Conservation (phyloP, 192 early-diverging fungal species). For the Coemansia sp. region DNA sequence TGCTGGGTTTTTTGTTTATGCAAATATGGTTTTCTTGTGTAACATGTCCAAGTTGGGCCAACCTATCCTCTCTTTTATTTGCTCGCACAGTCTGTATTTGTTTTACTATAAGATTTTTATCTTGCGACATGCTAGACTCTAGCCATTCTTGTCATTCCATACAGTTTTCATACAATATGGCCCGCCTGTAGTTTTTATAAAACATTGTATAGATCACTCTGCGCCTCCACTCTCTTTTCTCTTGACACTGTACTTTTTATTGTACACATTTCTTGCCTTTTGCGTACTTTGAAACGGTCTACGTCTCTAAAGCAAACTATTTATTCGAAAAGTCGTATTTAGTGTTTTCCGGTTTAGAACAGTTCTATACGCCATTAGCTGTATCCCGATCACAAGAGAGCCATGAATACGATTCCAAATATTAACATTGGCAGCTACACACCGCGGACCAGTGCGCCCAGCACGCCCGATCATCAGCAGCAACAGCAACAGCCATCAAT, state of each 20-base stretch:
- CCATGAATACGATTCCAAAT: conserved; percentile 13
- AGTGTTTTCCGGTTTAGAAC: no score
- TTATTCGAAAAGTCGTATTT: neutral
- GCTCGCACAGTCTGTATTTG: neutral
- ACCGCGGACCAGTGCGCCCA: neutral
- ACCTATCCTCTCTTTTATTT: neutral
- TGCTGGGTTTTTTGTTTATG: neutral
- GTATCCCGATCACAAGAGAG: neutral
- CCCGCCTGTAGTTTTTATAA: neutral
- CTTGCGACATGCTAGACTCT: neutral
- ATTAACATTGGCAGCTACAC: neutral
- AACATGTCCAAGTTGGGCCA: neutral
- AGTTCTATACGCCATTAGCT: no score
- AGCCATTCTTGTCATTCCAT: no score
- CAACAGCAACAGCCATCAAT: neutral
- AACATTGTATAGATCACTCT: neutral
- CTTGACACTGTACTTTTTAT: conserved; percentile 4
- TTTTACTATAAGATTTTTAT: neutral
- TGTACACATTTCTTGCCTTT: neutral
- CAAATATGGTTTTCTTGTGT: neutral
- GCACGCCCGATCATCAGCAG: neutral
- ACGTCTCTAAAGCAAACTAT: neutral
- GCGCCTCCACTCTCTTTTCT: neutral
- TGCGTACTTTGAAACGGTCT: conserved; percentile 1
- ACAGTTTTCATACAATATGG: neutral